Evolutionary conservation across 805 yeast species (phyloP), one percentile per base, ranked within the genome.

Genomic region (Jamesozyma hellenica): DNA sequence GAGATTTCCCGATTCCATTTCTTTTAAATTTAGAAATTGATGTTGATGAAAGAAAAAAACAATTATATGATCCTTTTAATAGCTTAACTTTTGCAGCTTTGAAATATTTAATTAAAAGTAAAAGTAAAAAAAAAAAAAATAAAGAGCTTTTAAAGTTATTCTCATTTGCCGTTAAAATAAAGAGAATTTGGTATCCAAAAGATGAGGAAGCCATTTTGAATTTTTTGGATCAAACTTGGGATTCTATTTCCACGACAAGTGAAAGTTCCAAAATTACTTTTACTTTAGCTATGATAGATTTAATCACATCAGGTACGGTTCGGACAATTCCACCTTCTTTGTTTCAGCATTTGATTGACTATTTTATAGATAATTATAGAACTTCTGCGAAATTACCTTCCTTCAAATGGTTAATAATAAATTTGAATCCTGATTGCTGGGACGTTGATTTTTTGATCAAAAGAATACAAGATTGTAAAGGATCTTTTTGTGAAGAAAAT

Each of bases 391-490:
- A n/a, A 4, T 21, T 23, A 4, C 21, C 28, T 14, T 49, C 61
- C 0, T 64, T 90, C 15, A 87, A 85, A 34, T 79, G 79, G 42
- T 53, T 84, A 26, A 65, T 88, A 10, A 82, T 94, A 48, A 61
- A 75, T 2, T 55, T 90, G 19, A 88, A 87, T 50, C 67, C 82
- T 8, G 49, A 65, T 6, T 71, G 77, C 11, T 67, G 92, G 37
- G 95, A 90, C 53, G 72, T 90, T 28, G 95, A 90, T 58, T 63
- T 79, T 17, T 77, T 95, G 0, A 67, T 86, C 12, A 67, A 66
- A 11, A 60, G 83, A 14, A 80, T 95, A 55, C 64, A 65, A 30
- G 53, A 68, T 64, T 28, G 11, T 13, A 6, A 6, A 21, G 3
- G 13, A 19, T 13, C 14, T 12, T 4, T 23, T 10, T 14, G 5